Percentiles rank a stretch among this genome's conserved stretches.
Evolutionary conservation across 164 flowering plant genomes (phyloP).

Genomic region (Magnolia kwangsiensis): DNA sequence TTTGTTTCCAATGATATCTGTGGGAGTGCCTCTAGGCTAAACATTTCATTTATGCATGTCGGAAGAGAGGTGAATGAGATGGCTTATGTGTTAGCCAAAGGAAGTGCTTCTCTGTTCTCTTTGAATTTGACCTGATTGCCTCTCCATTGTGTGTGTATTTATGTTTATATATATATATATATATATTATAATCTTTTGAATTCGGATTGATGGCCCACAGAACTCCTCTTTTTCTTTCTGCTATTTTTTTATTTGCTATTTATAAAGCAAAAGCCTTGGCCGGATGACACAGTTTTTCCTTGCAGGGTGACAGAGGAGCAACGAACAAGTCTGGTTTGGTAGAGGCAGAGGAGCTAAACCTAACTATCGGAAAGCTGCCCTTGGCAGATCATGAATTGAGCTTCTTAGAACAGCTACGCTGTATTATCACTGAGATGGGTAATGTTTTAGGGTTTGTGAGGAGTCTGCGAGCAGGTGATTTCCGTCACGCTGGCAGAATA

Average conservation of each 20-base stretch:
- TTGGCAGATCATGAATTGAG: slow-evolving; percentile 16
- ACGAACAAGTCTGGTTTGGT: slow-evolving; percentile 6
- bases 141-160: no score
- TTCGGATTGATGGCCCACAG: not conserved
- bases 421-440: slow-evolving; percentile 22
- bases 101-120: no score
- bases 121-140: no score
- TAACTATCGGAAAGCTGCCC: slow-evolving; percentile 10
- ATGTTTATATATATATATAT: no score
- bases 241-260: not conserved
- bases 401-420: slow-evolving; percentile 16
- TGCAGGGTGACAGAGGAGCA: slow-evolving; percentile 14
- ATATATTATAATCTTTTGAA: not conserved
- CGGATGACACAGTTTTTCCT: not conserved
- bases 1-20: no score
- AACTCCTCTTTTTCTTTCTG: no score
- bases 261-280: not conserved
- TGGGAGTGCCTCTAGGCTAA: no score
- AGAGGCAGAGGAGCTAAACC: slow-evolving; percentile 13
- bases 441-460: slow-evolving; percentile 25
- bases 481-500: slow-evolving; percentile 12
- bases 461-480: slow-evolving; percentile 21
- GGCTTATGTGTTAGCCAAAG: no score
- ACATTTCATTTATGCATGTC: no score
- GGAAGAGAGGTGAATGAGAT: no score